phyloP scores from a whole-genome alignment of 116 monocot species.

The Iris pallida region DNA sequence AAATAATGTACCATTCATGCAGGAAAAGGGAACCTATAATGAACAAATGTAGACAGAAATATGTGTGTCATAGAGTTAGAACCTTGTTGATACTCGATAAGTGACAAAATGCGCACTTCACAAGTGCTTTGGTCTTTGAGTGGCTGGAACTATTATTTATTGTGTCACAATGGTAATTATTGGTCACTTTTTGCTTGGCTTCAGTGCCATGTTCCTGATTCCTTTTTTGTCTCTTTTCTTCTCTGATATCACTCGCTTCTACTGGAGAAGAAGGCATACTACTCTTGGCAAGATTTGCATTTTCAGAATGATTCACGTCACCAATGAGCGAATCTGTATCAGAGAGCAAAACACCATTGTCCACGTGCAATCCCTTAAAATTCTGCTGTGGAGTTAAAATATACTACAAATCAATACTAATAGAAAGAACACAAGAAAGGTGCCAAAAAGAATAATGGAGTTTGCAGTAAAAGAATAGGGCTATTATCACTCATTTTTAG shows the following conservation, averaged over 20 bases:
- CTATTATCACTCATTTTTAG: no score
- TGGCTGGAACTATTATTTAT: neutral
- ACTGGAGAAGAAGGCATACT: neutral
- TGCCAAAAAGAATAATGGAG: no score
- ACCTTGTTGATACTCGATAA: constrained; percentile 54
- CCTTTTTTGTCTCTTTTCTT: constrained; percentile 6
- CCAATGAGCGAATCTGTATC: neutral
- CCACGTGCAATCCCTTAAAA: no score
- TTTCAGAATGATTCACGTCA: neutral
- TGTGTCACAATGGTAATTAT: neutral
- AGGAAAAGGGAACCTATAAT: neutral
- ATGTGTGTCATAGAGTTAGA: neutral
- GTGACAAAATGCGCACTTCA: constrained; percentile 69
- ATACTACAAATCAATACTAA: no score
- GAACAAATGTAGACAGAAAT: neutral
- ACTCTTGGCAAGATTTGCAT: constrained; percentile 3
- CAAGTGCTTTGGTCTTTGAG: neutral
- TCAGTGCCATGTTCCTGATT: neutral
- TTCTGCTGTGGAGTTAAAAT: no score
- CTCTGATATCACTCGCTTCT: neutral
- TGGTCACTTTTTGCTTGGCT: no score
- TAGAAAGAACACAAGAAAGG: no score
- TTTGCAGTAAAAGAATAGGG: no score
- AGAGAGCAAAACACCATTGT: no score
- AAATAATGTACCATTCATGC: neutral